Base-by-base conservation (phyloP, 805 yeast species). In the Candida ponderosae region DNA sequence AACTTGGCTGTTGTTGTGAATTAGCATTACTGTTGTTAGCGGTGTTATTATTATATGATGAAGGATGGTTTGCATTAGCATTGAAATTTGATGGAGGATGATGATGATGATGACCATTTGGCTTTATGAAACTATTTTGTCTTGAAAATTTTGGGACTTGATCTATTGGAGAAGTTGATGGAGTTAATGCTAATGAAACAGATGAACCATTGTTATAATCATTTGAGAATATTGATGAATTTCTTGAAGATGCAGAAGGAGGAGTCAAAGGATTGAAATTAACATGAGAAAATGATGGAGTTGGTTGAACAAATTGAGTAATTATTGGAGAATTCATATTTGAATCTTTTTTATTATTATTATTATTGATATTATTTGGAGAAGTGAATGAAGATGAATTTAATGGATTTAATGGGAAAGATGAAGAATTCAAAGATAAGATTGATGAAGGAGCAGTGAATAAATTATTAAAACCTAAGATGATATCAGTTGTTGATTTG, bases 161-260 rank as follows among this genome's bases (percentile, higher is more conserved):
- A 40, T 31, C 40, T 46, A 29, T 43, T 42, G 39, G 41, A 20
- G 42, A 45, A 1, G 49, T 42, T 2, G n/a, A 11, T 27, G 50
- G 50, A 3, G 50, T 46, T 8, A 42, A 13, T 4, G 43, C 20
- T 5, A 46, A 21, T 1, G 48, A 46, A 19, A 42, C 36, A 31
- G 38, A 24, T n/a, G 50, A 46, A 34, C 40, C 40, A 27, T 39
- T 37, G 23, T 38, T 39, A 32, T 34, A 40, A 13, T 44, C 44
- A 14, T 33, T 31, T 6, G 48, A 44, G 32, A 46, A 46, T 4
- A 46, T 39, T 3, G 54, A 45, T 2, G 54, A 45, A 24, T 48
- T 36, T 1, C 57, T 46, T n/a, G 57, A 44, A 5, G 60, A 53
- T 11, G 59, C 47, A 10, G 63, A 53, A 11, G 63, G 62, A 15